Base-by-base conservation (phyloP, 257 asterid species). In the Lavandula angustifolia region DNA sequence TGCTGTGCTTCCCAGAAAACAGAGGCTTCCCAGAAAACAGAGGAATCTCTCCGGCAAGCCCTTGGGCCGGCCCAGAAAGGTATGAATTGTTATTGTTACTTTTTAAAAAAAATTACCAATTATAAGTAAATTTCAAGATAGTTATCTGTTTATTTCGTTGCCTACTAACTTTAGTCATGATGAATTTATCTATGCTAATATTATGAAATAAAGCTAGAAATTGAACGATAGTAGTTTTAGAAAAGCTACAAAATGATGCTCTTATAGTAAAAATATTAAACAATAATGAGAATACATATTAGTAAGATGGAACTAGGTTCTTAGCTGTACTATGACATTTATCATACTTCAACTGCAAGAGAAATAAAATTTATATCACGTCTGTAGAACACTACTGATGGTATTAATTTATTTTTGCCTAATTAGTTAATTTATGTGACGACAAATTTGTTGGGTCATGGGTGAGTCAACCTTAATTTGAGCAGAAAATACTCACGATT, bases 51-150 rank as follows among this genome's bases (percentile, higher is more conserved):
- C 80, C 6, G 95, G 94, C 18, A 85, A 76, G 78, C 92, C 94
- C 12, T 57, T 83, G 71, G 96, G 98, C 37, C 82, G 98, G 62
- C 96, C 96, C 2, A 85, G 32, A 72, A 91, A 91, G 98, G 98
- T 91, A 82, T 9, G 54, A 8, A 14, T 13, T 53, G 54, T 13
- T 60, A 6, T 9, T 13, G 12, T 11, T 63, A 4, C 13, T 27
- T 3, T 32, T 12, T 22, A 14, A 9, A 2, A 1, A 3, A 18
- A 22, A n/a, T 46, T 9, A 5, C 7, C 51, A 67, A 7, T 54
- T 13, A 13, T 4, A 9, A 37, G 16, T 18, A 22, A 55, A 54
- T 63, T n/a, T 38, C 42, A 37, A 29, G 29, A 16, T 54, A 3
- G 5, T 64, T 29, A 40, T 48, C 34, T 42, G 14, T 10, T 42